phyloP scores from a whole-genome alignment of 208 protist genomes.

The Crithidia mellificae region DNA sequence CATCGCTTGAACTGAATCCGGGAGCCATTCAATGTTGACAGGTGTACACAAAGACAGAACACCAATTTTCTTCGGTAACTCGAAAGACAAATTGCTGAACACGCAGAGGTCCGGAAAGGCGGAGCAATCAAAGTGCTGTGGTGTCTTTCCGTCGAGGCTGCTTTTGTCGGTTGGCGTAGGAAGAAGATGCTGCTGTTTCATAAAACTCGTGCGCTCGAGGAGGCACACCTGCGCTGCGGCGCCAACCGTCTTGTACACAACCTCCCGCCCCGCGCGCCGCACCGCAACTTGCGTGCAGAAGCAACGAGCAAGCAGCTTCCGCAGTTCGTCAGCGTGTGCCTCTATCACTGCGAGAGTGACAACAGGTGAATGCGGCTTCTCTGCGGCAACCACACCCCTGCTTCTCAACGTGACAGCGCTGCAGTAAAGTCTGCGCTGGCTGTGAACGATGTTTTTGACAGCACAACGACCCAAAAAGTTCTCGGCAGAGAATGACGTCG shows the following conservation, averaged over 20 bases:
- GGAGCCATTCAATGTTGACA: conserved; percentile 3
- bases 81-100: neutral
- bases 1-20: neutral
- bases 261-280: neutral
- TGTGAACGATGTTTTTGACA: neutral
- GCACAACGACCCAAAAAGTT: neutral
- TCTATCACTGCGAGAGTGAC: neutral
- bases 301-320: conserved; percentile 1
- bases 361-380: neutral
- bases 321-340: neutral
- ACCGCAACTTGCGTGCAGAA: conserved; percentile 13
- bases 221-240: neutral
- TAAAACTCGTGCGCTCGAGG: conserved; percentile 6
- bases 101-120: conserved; percentile 1
- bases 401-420: neutral
- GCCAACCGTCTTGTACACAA: conserved; percentile 3
- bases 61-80: neutral
- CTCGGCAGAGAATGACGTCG: neutral
- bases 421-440: neutral
- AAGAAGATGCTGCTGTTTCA: conserved; percentile 9
- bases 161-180: no score
- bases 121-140: neutral
- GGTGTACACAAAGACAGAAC: conserved; percentile 5
- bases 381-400: neutral
- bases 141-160: neutral